Conservation (phyloP, 139 green algal genomes). For the Chlorella sp. region DNA sequence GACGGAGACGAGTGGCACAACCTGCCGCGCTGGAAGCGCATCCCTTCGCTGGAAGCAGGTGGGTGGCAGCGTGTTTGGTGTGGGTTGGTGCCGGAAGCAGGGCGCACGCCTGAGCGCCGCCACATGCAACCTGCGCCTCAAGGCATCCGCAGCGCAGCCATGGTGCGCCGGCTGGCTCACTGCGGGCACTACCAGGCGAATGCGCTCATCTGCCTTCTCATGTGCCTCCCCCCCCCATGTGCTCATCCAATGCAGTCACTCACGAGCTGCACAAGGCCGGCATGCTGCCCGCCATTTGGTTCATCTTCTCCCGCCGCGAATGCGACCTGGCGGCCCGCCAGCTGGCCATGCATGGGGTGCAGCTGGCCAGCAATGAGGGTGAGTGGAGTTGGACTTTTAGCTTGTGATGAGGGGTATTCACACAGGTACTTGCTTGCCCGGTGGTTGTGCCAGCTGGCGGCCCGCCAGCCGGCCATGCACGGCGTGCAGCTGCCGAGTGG, state of each 20-base stretch:
- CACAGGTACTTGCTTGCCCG: slow-evolving; percentile 92
- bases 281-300: slow-evolving; percentile 93
- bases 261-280: slow-evolving; percentile 45
- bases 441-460: slow-evolving; percentile 75
- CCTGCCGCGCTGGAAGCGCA: slow-evolving; percentile 32
- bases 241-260: slow-evolving; percentile 28
- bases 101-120: too few species aligned
- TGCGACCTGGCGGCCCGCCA: slow-evolving; percentile 69
- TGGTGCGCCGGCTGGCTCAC: too few species aligned
- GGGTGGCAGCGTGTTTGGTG: background rate
- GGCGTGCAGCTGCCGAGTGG: slow-evolving; percentile 51
- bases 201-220: too few species aligned
- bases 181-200: too few species aligned
- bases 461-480: slow-evolving; percentile 8
- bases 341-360: slow-evolving; percentile 32
- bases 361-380: slow-evolving; percentile 48
- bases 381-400: background rate
- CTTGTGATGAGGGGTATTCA: too few species aligned
- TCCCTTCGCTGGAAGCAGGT: slow-evolving; percentile 36
- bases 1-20: slow-evolving; percentile 37
- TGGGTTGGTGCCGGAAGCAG: background rate
- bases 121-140: too few species aligned
- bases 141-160: too few species aligned
- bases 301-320: slow-evolving; percentile 85
- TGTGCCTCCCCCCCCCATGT: background rate